Percentiles rank a stretch among this genome's conserved stretches.
These are phyloP conservation scores for Saccharomycopsis hybrid DNA, from an alignment of 1,139 yeast species.

Conservation along the genomic window DNA sequence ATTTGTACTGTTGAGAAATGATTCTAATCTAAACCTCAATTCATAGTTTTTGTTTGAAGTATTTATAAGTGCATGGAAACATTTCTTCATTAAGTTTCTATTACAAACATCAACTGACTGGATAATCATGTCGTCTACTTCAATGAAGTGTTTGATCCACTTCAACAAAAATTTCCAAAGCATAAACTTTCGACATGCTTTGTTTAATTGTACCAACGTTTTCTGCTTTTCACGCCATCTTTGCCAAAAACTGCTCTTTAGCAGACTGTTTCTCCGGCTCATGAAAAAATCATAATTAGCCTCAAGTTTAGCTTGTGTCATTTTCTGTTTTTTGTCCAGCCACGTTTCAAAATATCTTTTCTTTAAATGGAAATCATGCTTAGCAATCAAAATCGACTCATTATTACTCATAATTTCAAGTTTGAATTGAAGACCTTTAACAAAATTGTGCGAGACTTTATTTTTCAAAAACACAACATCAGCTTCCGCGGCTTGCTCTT, in stretches of 20 bases:
- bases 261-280: background rate
- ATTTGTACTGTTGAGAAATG: constrained; percentile 4
- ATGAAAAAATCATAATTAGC: background rate
- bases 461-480: constrained; percentile 9
- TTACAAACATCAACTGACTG: constrained; percentile 3
- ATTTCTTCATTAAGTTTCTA: background rate
- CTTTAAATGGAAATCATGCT: background rate
- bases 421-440: background rate
- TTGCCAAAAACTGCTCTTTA: background rate
- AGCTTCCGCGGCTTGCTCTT: constrained; percentile 2
- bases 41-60: constrained; percentile 15
- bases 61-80: constrained; percentile 6
- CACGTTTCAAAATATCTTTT: constrained; percentile 1
- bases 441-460: constrained; percentile 3
- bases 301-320: background rate
- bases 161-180: constrained; percentile 4
- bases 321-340: background rate
- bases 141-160: constrained; percentile 1
- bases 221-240: background rate
- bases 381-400: background rate
- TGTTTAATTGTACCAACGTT: no score
- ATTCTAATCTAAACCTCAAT: constrained; percentile 7
- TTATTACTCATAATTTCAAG: background rate
- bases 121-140: constrained; percentile 6
- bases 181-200: background rate